Percentiles rank a stretch among this genome's conserved stretches.
Conservation (phyloP, 2,329 filamentous ascomycete genomes). For the Paecilomyces fulvus region DNA sequence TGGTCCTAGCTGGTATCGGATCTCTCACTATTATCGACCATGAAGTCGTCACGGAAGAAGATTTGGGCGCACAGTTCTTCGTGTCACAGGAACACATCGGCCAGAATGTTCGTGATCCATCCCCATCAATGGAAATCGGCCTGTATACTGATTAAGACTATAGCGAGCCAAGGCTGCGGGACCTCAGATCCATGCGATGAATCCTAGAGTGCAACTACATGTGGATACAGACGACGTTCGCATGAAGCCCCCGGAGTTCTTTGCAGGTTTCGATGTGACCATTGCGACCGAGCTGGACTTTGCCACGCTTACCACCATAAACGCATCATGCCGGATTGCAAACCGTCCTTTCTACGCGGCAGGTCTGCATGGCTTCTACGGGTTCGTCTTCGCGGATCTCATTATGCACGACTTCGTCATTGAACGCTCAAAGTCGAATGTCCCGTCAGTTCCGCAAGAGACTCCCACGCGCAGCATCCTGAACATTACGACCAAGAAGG, state of each 20-base stretch:
- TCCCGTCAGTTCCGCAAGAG: conserved; percentile 56
- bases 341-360: conserved; percentile 82
- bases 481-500: conserved; percentile 59
- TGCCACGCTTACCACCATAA: conserved; percentile 65
- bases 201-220: conserved; percentile 73
- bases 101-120: conserved; percentile 49
- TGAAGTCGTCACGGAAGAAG: conserved; percentile 63
- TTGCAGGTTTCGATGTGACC: conserved; percentile 69
- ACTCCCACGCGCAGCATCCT: conserved; percentile 70
- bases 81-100: conserved; percentile 65
- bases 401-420: conserved; percentile 86
- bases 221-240: conserved; percentile 61
- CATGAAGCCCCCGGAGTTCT: conserved; percentile 64
- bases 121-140: neutral
- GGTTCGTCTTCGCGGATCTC: conserved; percentile 89
- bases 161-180: conserved; percentile 72
- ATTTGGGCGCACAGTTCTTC: conserved; percentile 78
- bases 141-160: conserved; percentile 7
- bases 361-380: conserved; percentile 79
- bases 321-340: conserved; percentile 73
- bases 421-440: conserved; percentile 73
- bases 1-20: conserved; percentile 86
- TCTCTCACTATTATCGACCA: conserved; percentile 84
- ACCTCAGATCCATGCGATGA: conserved; percentile 72
- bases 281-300: conserved; percentile 85